Conservation (phyloP, 768 basidiomycete species). For the Peribolospora baueri region DNA sequence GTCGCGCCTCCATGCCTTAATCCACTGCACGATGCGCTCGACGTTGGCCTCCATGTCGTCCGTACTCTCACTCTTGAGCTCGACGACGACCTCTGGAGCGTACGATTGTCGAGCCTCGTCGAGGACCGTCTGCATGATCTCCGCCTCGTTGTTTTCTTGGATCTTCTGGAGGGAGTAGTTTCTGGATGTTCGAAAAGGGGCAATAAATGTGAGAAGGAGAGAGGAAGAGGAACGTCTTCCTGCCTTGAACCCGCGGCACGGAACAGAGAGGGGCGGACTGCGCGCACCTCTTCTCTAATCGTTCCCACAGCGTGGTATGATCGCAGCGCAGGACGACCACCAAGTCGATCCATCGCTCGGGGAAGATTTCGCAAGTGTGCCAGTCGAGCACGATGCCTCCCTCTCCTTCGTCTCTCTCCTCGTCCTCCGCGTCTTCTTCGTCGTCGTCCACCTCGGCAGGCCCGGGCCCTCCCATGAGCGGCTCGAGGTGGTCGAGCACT, state of each 20-base stretch:
- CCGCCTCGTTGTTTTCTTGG: slow-evolving; percentile 92
- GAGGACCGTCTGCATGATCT: slow-evolving; percentile 82
- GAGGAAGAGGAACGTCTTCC: background rate
- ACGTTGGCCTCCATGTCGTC: slow-evolving; percentile 73
- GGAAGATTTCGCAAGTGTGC: slow-evolving; percentile 82
- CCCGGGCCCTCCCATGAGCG: background rate
- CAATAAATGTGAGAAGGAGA: background rate
- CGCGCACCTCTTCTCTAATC: slow-evolving; percentile 63
- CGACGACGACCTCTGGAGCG: slow-evolving; percentile 60
- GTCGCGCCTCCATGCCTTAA: slow-evolving; percentile 37
- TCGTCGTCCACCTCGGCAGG: background rate
- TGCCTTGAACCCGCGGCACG: background rate
- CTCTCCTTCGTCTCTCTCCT: slow-evolving; percentile 24
- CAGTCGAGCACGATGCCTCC: slow-evolving; percentile 79
- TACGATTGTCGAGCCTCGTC: slow-evolving; percentile 77
- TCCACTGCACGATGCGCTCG: slow-evolving; percentile 68
- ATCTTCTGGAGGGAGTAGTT: slow-evolving; percentile 77
- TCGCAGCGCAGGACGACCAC: slow-evolving; percentile 79
- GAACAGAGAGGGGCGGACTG: background rate
- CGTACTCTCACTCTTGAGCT: slow-evolving; percentile 46
- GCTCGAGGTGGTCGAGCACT: slow-evolving; percentile 25
- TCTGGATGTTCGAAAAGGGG: slow-evolving; percentile 23
- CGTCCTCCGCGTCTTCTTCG: slow-evolving; percentile 26
- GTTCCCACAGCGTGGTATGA: slow-evolving; percentile 64
- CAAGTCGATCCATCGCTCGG: slow-evolving; percentile 88